phyloP scores from a whole-genome alignment of 352 stramenopile species.

The Globisporangium yorkense region DNA sequence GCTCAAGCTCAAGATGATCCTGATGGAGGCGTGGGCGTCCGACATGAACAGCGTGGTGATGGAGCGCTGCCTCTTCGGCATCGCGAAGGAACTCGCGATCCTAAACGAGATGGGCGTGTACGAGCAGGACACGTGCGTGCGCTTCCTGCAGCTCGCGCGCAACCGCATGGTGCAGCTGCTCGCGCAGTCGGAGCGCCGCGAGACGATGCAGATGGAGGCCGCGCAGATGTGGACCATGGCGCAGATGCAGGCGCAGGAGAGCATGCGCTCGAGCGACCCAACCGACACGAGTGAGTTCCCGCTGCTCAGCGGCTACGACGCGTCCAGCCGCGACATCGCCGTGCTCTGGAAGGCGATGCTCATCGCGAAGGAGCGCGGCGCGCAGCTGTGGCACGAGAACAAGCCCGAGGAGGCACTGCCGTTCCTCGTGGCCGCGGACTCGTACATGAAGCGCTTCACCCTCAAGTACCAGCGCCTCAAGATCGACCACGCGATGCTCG shows the following conservation, averaged over 20 bases:
- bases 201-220: constrained; percentile 60
- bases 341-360: constrained; percentile 82
- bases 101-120: constrained; percentile 73
- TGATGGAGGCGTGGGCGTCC: constrained; percentile 75
- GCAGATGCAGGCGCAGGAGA: constrained; percentile 59
- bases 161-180: constrained; percentile 60
- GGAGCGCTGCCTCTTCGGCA: constrained; percentile 75
- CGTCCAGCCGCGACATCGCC: constrained; percentile 62
- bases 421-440: constrained; percentile 74
- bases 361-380: constrained; percentile 67
- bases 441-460: constrained; percentile 88
- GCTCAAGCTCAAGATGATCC: constrained; percentile 82
- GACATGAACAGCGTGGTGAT: constrained; percentile 87
- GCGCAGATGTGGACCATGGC: constrained; percentile 76
- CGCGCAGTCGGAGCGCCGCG: constrained; percentile 45
- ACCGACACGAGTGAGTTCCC: constrained; percentile 47
- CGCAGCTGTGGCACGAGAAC: constrained; percentile 84
- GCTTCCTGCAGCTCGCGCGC: constrained; percentile 68
- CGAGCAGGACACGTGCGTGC: constrained; percentile 67
- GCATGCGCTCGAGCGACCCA: constrained; percentile 28
- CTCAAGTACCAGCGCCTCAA: constrained; percentile 84
- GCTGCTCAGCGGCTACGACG: constrained; percentile 53
- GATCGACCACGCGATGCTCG: constrained; percentile 80
- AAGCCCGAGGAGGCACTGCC: constrained; percentile 76
- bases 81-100: constrained; percentile 77